phyloP scores from a whole-genome alignment of 2,329 filamentous ascomycete species.

The Fusarium miscanthi region DNA sequence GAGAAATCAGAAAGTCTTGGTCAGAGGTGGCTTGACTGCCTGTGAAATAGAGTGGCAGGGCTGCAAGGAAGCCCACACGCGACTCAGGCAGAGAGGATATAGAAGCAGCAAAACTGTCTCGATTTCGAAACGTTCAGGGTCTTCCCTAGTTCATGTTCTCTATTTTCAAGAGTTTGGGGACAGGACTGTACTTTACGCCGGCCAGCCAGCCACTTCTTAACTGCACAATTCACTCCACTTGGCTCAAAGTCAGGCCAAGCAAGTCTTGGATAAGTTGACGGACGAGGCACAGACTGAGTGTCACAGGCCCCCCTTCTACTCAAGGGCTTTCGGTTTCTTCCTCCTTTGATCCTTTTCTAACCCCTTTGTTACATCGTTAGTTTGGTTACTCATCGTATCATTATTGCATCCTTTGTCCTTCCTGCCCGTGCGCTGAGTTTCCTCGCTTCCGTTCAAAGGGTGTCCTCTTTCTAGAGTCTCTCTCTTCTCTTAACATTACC shows the following conservation, averaged over 20 bases:
- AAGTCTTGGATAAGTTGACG: not conserved
- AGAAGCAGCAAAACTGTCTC: slow-evolving; percentile 22
- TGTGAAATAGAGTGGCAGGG: slow-evolving; percentile 33
- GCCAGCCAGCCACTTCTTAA: slow-evolving; percentile 21
- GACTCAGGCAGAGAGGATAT: not conserved
- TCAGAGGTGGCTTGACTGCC: not conserved
- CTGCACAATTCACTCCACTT: not conserved
- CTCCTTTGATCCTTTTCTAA: slow-evolving; percentile 25
- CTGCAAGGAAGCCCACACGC: not conserved
- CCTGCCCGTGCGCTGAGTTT: slow-evolving; percentile 10
- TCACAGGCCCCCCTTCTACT: slow-evolving; percentile 26
- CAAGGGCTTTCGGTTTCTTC: slow-evolving; percentile 28
- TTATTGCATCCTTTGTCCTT: slow-evolving; percentile 6
- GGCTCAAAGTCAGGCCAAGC: not conserved
- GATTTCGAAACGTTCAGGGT: slow-evolving; percentile 14
- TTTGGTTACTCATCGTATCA: slow-evolving; percentile 8
- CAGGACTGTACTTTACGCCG: not conserved
- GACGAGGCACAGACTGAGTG: slow-evolving; percentile 28
- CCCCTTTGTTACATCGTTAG: slow-evolving; percentile 29
- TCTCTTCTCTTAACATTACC: not conserved
- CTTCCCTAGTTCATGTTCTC: slow-evolving; percentile 4
- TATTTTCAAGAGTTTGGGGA: not conserved
- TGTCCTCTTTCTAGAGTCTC: slow-evolving; percentile 11
- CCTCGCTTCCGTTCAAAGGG: slow-evolving; percentile 13
- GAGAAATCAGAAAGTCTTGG: not conserved